A percentile compares a stretch with the other conserved stretches of the same genome.
These are phyloP conservation scores for Paragyromitra xinjiangensis DNA, from an alignment of 495 filamentous ascomycete species.

Conservation along the genomic window DNA sequence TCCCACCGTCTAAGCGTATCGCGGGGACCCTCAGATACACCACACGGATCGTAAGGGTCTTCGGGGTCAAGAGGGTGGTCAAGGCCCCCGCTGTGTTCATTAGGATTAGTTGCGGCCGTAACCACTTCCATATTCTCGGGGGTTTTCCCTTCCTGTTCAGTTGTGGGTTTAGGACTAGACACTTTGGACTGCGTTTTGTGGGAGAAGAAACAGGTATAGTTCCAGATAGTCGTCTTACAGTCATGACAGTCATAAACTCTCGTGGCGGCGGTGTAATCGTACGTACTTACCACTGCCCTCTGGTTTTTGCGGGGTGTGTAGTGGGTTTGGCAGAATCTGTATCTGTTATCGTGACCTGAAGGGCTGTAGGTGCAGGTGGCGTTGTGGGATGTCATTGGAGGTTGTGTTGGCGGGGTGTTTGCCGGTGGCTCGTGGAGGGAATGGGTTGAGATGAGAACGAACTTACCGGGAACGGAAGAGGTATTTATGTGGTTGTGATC, in stretches of 20 bases:
- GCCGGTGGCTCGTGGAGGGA: not conserved
- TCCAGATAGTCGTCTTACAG: not conserved
- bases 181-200: not conserved
- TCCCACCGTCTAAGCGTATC: not conserved
- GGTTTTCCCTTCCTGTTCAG: not conserved
- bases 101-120: not conserved
- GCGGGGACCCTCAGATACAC: not conserved
- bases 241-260: not conserved
- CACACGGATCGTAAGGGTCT: not conserved
- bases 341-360: not conserved
- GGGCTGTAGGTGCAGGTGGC: not conserved
- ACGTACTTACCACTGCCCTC: not conserved
- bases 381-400: not conserved
- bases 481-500: not conserved
- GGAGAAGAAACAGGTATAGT: too few species aligned
- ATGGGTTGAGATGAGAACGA: not conserved
- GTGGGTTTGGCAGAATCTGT: not conserved
- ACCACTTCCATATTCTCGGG: not conserved
- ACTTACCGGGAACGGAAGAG: not conserved
- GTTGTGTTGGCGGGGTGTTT: not conserved
- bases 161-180: not conserved
- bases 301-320: not conserved
- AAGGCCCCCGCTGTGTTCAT: not conserved
- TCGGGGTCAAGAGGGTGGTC: not conserved
- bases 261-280: not conserved